These are phyloP conservation scores for Gentiana dahurica DNA, from an alignment of 257 asterid genomes.

Conservation along the genomic window DNA sequence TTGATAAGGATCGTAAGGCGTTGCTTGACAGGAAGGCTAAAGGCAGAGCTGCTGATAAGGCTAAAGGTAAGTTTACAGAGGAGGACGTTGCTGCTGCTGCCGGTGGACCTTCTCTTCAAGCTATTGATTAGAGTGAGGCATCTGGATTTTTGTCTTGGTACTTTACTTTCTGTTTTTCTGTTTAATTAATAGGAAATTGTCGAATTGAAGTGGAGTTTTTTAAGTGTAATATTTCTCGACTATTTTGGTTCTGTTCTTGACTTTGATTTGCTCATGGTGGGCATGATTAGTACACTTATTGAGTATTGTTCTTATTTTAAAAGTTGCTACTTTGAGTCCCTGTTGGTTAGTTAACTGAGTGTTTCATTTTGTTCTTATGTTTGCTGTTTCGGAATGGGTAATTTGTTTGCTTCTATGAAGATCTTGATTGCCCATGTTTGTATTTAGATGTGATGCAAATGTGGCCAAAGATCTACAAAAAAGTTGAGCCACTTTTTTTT, in stretches of 20 bases:
- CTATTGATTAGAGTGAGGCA: slow-evolving; percentile 12
- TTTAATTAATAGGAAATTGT: neutral
- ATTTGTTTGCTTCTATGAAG: no score
- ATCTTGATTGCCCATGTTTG: no score
- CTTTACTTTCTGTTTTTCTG: neutral
- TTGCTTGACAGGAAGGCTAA: slow-evolving; percentile 23
- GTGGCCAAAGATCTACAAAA: no score
- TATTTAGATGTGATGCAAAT: no score
- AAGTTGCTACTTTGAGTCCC: no score
- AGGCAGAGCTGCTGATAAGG: slow-evolving; percentile 21
- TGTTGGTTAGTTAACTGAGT: no score
- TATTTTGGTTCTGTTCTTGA: neutral
- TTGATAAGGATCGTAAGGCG: slow-evolving; percentile 21
- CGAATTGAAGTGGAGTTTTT: neutral
- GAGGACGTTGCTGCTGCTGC: slow-evolving; percentile 17
- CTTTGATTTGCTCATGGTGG: neutral
- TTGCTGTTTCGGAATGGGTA: no score
- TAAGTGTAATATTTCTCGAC: no score
- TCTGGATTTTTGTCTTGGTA: neutral
- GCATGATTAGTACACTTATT: neutral
- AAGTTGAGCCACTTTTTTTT: no score
- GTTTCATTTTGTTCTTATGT: no score
- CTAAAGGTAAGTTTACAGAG: slow-evolving; percentile 18
- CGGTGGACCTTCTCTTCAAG: slow-evolving; percentile 11
- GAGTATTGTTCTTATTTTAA: neutral